A percentile compares a stretch with the other conserved stretches of the same genome.
Conservation (phyloP, 208 protist species). For the Trypanosoma platydactyli region DNA sequence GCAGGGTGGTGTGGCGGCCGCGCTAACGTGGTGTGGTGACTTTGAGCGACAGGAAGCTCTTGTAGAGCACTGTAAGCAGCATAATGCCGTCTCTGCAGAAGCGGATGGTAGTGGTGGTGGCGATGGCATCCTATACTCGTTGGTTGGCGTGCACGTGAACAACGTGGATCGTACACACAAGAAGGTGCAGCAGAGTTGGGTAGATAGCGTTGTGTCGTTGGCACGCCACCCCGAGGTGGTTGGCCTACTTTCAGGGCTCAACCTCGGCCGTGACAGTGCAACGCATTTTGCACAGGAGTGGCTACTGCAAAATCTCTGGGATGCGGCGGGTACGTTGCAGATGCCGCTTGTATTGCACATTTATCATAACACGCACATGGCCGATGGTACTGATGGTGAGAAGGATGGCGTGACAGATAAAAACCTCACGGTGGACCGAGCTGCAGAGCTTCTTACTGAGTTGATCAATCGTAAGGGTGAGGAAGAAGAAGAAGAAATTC, state of each 20-base stretch:
- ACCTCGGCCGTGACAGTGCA: conserved; percentile 54
- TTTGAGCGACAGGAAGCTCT: conserved; percentile 68
- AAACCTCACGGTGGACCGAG: conserved; percentile 38
- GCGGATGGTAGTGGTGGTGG: neutral
- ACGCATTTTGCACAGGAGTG: conserved; percentile 83
- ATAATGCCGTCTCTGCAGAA: conserved; percentile 35
- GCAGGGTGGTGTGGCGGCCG: conserved; percentile 42
- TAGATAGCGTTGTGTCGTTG: conserved; percentile 44
- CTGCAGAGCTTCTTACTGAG: conserved; percentile 56
- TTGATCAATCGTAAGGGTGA: conserved; percentile 28
- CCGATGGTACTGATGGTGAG: neutral
- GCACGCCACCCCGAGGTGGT: conserved; percentile 54
- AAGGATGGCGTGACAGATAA: conserved; percentile 18
- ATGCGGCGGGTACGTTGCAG: conserved; percentile 40
- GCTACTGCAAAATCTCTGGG: conserved; percentile 48
- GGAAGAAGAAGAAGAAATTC: neutral
- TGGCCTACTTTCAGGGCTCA: conserved; percentile 69
- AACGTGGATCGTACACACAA: conserved; percentile 78
- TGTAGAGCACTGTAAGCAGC: conserved; percentile 52
- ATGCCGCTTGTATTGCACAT: conserved; percentile 71
- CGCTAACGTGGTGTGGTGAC: conserved; percentile 74
- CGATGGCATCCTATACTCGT: conserved; percentile 43
- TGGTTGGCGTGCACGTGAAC: conserved; percentile 80
- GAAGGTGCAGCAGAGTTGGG: conserved; percentile 65
- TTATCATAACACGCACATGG: conserved; percentile 20